Base-by-base conservation (phyloP, 139 green algal species). In the Yamagishiella unicocca region DNA sequence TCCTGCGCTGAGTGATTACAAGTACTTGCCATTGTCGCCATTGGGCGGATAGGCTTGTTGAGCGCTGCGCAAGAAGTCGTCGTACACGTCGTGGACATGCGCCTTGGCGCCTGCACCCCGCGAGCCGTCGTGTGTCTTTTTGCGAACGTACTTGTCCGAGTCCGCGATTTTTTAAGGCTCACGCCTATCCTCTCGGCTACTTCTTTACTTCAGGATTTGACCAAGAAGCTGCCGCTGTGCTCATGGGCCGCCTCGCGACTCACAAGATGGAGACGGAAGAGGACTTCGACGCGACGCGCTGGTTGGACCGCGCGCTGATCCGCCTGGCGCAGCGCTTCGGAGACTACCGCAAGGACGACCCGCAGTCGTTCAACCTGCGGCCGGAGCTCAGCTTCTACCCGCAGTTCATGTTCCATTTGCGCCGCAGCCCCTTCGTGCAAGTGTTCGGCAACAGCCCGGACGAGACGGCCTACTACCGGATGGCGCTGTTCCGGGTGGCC, bases 401-500 rank as follows among this genome's bases (percentile, higher is more conserved):
- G 8, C 97, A 99, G 92, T 99, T 99, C 94, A 98, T 99, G 95
- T 99, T 99, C 95, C 98, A 99, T 92, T 94, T 99, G 81, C 92
- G 98, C 4, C 93, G 97, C 50, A 97, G 92, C 27, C 96, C 97
- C 83, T 99, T 99, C 90, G 95, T 99, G 82, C 97, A 99, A 94
- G 96, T 99, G 83, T 99, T 99, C 89, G 97, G 96, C 86, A 98
- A 98, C 91, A 96, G 91, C 29, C 98, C 98, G 1, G 98, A 99
- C 84, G 98, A 99, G 93, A 99, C 97, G 1, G 98, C 96, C 0
- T 98, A 96, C 89, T 97, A 94, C 82, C 95, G 98, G 21, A 88
- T 99, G 82, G 75, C 95, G 68, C 95, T 99, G 35, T 97, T 96
- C 88, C 93, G 94, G 10, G 96, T 98, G 83, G 87, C 91, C 0